Evolutionary conservation across 495 filamentous ascomycete species (phyloP), one percentile per base, ranked within the genome.

Genomic region (Durotheca rogersii): DNA sequence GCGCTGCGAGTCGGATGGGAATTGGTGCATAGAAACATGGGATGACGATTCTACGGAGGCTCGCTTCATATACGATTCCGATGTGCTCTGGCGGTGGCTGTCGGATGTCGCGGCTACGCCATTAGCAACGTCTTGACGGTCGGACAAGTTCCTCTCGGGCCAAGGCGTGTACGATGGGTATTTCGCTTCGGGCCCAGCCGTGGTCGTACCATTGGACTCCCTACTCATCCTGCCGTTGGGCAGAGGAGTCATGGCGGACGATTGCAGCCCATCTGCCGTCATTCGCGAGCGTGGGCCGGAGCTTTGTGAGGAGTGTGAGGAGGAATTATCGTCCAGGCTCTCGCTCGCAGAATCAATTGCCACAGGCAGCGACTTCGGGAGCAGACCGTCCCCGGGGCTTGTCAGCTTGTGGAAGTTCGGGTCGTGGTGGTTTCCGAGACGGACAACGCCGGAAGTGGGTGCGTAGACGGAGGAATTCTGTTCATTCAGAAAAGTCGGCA

Each of bases 401-500:
- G 49, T 55, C 25, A 66, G 56, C 38, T 67, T 69, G 40, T 53
- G 18, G 58, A 67, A 50, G 47, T 51, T 31, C 25, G 61, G 56
- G 48, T 62, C 61, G 57, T 62, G 55, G 34, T 66, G 62, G 40
- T 70, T 63, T 57, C 60, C 46, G 49, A 71, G 64, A 23, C 52
- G 59, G 30, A 70, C 61, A 42, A 72, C 46, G 50, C 64, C 64
- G 43, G 50, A 55, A 51, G 64, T 66, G 30, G 70, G 68, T 41
- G 70, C 66, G 56, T 73, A 73, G 52, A 74, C 69, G 48, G 67
- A 67, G 51, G 69, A 69, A 58, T 67, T 69, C 45, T 76, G 70
- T 66, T 78, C 77, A 53, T 74, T 67, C 65, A 81, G 37, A 65
- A 81, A 78, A 47, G 78, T 79, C 67, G 81, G 81, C 81, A 84